phyloP scores from a whole-genome alignment of 768 basidiomycete genomes.

The Termitomyces sp. region DNA sequence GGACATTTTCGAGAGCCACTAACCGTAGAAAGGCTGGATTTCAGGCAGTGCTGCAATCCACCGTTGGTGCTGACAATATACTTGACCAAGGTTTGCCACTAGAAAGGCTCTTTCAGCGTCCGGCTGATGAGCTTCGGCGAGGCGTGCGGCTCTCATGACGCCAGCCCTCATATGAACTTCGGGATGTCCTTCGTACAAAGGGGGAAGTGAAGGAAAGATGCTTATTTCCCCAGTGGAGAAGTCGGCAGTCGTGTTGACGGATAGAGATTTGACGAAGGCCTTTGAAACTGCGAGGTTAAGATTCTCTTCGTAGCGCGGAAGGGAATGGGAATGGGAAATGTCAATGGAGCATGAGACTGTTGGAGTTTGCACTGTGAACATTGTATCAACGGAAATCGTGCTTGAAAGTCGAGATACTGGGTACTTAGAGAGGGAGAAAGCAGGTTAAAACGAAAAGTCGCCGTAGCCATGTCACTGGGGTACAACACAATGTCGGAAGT shows the following conservation, averaged over 20 bases:
- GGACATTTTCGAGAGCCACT: slow-evolving; percentile 23
- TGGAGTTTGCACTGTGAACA: slow-evolving; percentile 59
- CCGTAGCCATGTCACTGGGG: no score
- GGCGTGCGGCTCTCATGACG: slow-evolving; percentile 43
- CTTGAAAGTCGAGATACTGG: slow-evolving; percentile 35
- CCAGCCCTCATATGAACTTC: no score
- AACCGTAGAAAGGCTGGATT: slow-evolving; percentile 94
- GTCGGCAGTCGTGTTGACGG: slow-evolving; percentile 43
- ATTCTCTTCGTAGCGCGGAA: slow-evolving; percentile 22
- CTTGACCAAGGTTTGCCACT: slow-evolving; percentile 87
- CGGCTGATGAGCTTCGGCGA: slow-evolving; percentile 47
- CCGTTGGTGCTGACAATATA: slow-evolving; percentile 80
- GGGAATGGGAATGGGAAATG: slow-evolving; percentile 22
- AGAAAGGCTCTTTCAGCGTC: slow-evolving; percentile 95
- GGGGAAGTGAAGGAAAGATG: slow-evolving; percentile 62
- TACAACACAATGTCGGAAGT: no score
- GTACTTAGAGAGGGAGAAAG: no score
- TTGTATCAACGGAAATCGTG: slow-evolving; percentile 56
- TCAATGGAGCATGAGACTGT: slow-evolving; percentile 31
- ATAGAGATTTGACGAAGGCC: slow-evolving; percentile 37
- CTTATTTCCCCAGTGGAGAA: slow-evolving; percentile 28
- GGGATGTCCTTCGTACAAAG: slow-evolving; percentile 54
- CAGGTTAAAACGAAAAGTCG: no score
- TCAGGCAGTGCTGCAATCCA: slow-evolving; percentile 79
- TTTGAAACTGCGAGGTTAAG: slow-evolving; percentile 54